Evolutionary conservation across 139 green algal genomes (phyloP), one percentile per base, ranked within the genome.

Genomic region (Picochlorum sp.): DNA sequence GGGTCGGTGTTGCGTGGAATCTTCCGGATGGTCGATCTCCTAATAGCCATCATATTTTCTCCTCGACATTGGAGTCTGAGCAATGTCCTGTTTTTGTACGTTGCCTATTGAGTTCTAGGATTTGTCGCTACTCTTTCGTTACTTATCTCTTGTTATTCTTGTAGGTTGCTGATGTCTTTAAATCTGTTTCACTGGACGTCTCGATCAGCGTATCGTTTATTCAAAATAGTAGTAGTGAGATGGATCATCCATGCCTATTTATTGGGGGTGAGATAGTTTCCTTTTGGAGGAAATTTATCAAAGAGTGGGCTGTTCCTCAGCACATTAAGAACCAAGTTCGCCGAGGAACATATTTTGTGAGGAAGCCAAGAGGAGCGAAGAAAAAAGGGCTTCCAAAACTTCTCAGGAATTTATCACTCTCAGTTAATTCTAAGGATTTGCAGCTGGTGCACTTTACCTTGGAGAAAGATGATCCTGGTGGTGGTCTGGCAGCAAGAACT

Each of bases 31-130:
- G 79, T 20, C 69, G 79, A 49, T 34, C 58, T 6, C 49, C 72
- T 4, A 46, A 74, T 4, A 49, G 81, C 26, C 84, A 88, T 63
- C 77, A 90, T 72, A 59, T 81, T 1, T 90, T 88, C 51, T 78
- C 79, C 51, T 45, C 11, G 20, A 64, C 90, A 11, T 65, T 46
- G 26, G 60, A 79, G 2, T 41, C 34, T 8, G 74, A 68, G 6
- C 51, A 56, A 32, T 18, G 75, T 23, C 74, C 68, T 65, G 78
- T 76, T 46, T 47, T 67, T 10, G 49, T 58, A 18, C 50, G 56
- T 30, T 30, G 73, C 15, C 57, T 79, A 37, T 15, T 77, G 2
- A 14, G n/a, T 6, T 24, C 82, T 28, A 4, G 58, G 3, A 52
- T 34, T 0, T 37, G 56, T 15, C 58, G 82, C 2, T 70, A 76